A percentile compares a stretch with the other conserved stretches of the same genome.
phyloP scores from a whole-genome alignment of 2,329 filamentous ascomycete species.

The Elsinoe batatas region DNA sequence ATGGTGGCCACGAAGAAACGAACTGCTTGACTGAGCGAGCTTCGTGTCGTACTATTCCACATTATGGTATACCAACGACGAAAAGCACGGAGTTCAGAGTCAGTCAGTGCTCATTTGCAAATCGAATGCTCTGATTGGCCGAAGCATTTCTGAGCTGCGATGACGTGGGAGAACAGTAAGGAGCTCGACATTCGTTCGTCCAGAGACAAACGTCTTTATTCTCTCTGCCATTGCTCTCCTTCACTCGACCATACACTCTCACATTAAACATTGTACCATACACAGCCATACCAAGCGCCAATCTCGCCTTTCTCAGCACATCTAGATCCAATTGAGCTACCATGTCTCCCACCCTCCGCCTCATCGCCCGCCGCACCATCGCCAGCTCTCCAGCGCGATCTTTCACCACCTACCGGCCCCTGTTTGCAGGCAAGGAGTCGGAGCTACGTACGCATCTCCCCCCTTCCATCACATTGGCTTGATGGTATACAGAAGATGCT shows the following conservation, averaged over 20 bases:
- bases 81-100: neutral
- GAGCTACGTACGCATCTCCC: conserved; percentile 32
- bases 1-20: no score
- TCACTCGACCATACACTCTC: neutral
- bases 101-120: conserved; percentile 4
- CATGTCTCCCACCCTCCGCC: conserved; percentile 17
- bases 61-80: no score
- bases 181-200: neutral
- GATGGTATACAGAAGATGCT: neutral
- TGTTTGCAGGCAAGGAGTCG: conserved; percentile 35
- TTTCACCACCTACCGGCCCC: conserved; percentile 30
- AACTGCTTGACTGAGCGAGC: neutral
- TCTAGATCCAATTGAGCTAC: neutral
- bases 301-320: neutral
- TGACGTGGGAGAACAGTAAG: neutral
- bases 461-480: neutral
- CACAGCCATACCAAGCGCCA: neutral
- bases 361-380: conserved; percentile 22
- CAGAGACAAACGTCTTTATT: neutral
- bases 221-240: neutral
- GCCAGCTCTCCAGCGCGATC: conserved; percentile 22
- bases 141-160: conserved; percentile 2
- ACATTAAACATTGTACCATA: neutral
- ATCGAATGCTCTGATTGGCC: conserved; percentile 5
- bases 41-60: neutral